Base-by-base conservation (phyloP, 805 yeast species). In the Saturnispora kantuleensis region DNA sequence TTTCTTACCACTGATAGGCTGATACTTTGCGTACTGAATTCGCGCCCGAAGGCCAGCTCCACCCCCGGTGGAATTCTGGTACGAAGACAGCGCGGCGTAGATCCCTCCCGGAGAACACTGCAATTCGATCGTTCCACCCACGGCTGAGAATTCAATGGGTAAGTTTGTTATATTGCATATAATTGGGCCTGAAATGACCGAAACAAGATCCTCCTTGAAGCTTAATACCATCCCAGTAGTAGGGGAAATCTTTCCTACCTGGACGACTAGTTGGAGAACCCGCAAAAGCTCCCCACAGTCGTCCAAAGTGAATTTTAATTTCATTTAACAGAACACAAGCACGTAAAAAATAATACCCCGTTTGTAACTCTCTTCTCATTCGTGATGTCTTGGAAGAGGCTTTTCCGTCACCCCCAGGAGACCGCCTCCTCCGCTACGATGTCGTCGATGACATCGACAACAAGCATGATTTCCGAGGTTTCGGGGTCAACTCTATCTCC, bases 341-440 rank as follows among this genome's bases (percentile, higher is more conserved):
- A 21, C 26, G 26, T 21, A 21, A 21, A 21, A 21, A 21, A 21
- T 21, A 21, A 21, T 6, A 21, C 26, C 13, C 15, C 26, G 3
- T 35, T 8, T 35, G 5, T 18, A 9, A 12, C 31, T 28, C 31
- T 26, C 29, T 26, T 16, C 26, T 12, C 16, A 26, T 9, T 37
- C 3, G 17, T 17, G 6, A 11, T 28, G 21, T 31, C 38, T 12
- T 43, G 46, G 46, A 43, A 43, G 35, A 35, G 46, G 6, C 31
- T 43, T 9, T 43, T 43, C 29, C 41, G 46, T 15, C 46, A 43
- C 18, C 45, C 45, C 9, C 46, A 43, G 29, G 46, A 43, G 33
- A 41, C 16, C 18, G 10, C 35, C 10, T 41, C 44, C 16, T 17
- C 31, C 10, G 13, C 29, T 6, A 35, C 39, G 16, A 35, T 35